phyloP scores from a whole-genome alignment of 1,139 yeast species.

The Wickerhamomyces sp. region DNA sequence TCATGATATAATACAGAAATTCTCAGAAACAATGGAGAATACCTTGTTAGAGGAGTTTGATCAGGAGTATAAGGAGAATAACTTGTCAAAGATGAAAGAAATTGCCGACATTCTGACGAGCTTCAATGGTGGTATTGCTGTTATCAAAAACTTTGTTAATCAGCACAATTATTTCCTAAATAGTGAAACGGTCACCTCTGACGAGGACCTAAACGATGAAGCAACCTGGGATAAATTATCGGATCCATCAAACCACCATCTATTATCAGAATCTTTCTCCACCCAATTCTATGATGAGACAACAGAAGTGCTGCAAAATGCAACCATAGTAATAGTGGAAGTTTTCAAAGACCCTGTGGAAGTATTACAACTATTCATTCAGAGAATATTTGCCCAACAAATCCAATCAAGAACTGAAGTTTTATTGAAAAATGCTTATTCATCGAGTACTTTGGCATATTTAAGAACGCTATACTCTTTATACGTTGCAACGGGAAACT shows the following conservation, averaged over 20 bases:
- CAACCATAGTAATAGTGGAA: constrained; percentile 66
- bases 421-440: constrained; percentile 59
- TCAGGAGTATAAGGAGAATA: constrained; percentile 43
- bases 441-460: constrained; percentile 67
- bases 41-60: constrained; percentile 56
- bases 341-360: constrained; percentile 68
- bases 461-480: constrained; percentile 70
- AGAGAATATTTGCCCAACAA: constrained; percentile 74
- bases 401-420: constrained; percentile 64
- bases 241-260: constrained; percentile 39
- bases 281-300: constrained; percentile 38
- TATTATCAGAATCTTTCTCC: constrained; percentile 33
- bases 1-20: constrained; percentile 57
- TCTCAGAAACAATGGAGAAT: constrained; percentile 73
- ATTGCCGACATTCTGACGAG: constrained; percentile 75
- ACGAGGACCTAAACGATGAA: constrained; percentile 30
- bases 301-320: constrained; percentile 50
- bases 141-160: constrained; percentile 77
- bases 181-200: constrained; percentile 38
- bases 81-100: constrained; percentile 69
- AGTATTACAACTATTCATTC: constrained; percentile 67
- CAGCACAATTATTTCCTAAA: constrained; percentile 71
- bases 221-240: constrained; percentile 43
- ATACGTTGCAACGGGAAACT: constrained; percentile 55
- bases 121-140: constrained; percentile 82